Evolutionary conservation across 805 yeast species (phyloP), one percentile per base, ranked within the genome.

Genomic region (Kuraishia molischiana): DNA sequence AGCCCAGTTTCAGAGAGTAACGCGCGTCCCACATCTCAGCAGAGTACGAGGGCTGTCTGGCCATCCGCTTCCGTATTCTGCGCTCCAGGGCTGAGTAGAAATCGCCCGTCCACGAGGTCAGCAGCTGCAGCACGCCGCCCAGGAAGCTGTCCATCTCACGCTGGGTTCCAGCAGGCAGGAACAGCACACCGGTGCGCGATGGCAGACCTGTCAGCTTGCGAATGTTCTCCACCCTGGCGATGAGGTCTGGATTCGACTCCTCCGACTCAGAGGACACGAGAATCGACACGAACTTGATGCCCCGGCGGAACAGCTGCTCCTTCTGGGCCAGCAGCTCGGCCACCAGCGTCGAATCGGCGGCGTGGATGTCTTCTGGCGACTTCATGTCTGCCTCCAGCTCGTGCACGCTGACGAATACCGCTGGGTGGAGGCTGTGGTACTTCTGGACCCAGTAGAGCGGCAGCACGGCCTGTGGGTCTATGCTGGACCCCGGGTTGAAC

Each of bases 401-500:
- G 45, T 66, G 64, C 28, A 74, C 62, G 2, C 69, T 50, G 2
- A 77, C 54, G 31, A 67, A 63, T 0, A 69, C 65, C 1, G 69
- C 45, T 0, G 85, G 84, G n/a, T 61, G 31, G 3, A 56, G 39
- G n/a, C 62, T 57, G 20, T 58, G 55, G 46, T 77, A 73, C 47
- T 74, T 77, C 26, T 64, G 61, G 11, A 76, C 41, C 85, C 85
- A 79, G 19, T 68, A 57, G 1, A 50, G 44, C 2, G 69, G 60
- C 22, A 74, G 47, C 1, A 74, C 44, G 0, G 67, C 65, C 26
- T 63, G 56, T 1, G 73, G 70, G 43, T 52, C 64, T 22, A 65
- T 39, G 1, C 51, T 47, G 1, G 71, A 59, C 3, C 56, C 54
- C n/a, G 59, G 57, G 35, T 65, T 61, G 35, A 62, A 56, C 2